Base-by-base conservation (phyloP, 1,284 basidiomycete genomes). In the Moniliophthora roreri region DNA sequence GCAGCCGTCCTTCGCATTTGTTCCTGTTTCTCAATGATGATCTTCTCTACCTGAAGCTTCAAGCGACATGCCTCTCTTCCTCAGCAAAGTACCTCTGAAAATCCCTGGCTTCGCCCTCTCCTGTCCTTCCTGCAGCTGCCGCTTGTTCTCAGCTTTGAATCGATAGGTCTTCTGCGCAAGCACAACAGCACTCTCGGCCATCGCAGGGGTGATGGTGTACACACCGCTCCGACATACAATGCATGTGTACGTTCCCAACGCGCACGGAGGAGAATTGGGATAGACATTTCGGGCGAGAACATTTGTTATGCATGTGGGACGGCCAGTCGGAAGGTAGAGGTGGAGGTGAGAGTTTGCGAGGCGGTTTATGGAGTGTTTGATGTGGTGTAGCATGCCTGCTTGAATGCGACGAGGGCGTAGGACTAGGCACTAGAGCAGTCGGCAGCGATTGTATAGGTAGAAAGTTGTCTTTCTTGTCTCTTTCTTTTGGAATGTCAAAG, bases 251-350 rank as follows among this genome's bases (percentile, higher is more conserved):
- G 44, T 46, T 4, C 44, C 44, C 11, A 24, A 32, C 10, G 44
- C 44, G 26, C 44, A 46, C 26, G 6, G 44, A 16, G 44, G 44
- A 15, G 44, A 24, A 26, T 46, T 46, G 2, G 44, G 44, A 32
- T 46, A 46, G 2, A 16, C 44, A 46, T 46, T 46, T 46, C 6
- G 44, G 18, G 7, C 44, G 44, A 8, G 44, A 46, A 24, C 44
- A 46, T 18, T 46, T 46, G 24, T 46, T 32, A 13, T 46, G 44
- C 44, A 46, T 46, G n/a, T 46, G 44, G 28, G 44, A 46, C 16
- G 44, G 44, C 44, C 44, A 46, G 26, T 46, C 8, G 11, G 44
- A 24, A 16, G 26, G 41, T 11, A 13, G 21, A 11, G 44, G 16
- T 15, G 44, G 24, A 13, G 23, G 44, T 1, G 24, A n/a, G 21